Evolutionary conservation across 331 rosid species (phyloP).

Genomic region (Malus hybrid): DNA sequence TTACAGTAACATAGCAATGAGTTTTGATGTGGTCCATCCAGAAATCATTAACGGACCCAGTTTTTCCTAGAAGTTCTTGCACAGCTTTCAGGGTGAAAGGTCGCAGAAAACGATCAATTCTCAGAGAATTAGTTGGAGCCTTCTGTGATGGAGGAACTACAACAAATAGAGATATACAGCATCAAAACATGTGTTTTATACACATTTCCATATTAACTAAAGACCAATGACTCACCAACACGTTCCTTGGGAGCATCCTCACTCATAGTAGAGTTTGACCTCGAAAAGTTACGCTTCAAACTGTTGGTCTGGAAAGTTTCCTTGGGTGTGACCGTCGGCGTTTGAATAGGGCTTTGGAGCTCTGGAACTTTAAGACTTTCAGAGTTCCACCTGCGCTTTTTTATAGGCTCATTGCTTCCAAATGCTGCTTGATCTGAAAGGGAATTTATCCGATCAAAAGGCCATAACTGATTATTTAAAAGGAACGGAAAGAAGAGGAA

Average conservation of each 20-base stretch:
- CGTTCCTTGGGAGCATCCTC: slow-evolving; percentile 79
- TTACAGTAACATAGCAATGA: slow-evolving; percentile 96
- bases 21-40: slow-evolving; percentile 99
- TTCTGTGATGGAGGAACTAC: slow-evolving; percentile 81
- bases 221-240: slow-evolving; percentile 55
- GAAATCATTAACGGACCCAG: slow-evolving; percentile 63
- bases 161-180: slow-evolving; percentile 4
- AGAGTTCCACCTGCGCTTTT: slow-evolving; percentile 91
- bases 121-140: slow-evolving; percentile 78
- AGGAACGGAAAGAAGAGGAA: not conserved
- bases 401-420: slow-evolving; percentile 66
- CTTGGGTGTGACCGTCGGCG: slow-evolving; percentile 52
- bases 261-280: slow-evolving; percentile 60
- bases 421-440: slow-evolving; percentile 47
- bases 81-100: slow-evolving; percentile 96
- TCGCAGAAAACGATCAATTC: slow-evolving; percentile 82
- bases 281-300: slow-evolving; percentile 52
- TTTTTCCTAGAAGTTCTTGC: slow-evolving; percentile 87
- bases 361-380: slow-evolving; percentile 58
- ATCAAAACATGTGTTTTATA: not conserved
- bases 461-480: not conserved
- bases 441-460: slow-evolving; percentile 8
- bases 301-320: slow-evolving; percentile 32
- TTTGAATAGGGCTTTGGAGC: slow-evolving; percentile 39
- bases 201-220: not conserved